These are phyloP conservation scores for Eremochloa ophiuroides DNA, from an alignment of 176 grass and related monocot genomes.

Conservation along the genomic window DNA sequence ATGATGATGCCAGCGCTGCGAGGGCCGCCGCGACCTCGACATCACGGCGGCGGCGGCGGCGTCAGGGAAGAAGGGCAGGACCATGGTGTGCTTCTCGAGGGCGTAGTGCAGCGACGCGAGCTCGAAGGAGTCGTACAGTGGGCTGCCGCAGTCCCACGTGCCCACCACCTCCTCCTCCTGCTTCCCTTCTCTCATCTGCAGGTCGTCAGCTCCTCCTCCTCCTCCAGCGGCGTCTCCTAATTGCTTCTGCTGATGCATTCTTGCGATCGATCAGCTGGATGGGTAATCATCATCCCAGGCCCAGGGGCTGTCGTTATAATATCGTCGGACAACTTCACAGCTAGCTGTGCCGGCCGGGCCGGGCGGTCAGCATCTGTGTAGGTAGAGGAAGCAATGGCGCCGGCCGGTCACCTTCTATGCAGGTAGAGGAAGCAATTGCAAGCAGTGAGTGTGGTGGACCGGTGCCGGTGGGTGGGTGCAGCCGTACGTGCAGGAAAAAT, in stretches of 20 bases:
- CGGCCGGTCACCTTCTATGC: not conserved
- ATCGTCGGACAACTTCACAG: not conserved
- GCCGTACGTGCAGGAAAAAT: too few species aligned
- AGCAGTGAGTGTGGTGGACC: not conserved
- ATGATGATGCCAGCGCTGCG: too few species aligned
- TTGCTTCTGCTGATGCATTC: not conserved
- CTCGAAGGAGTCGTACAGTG: conserved; percentile 71
- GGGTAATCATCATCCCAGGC: not conserved
- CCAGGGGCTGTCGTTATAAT: not conserved
- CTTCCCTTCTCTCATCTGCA: not conserved
- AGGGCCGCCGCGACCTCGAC: not conserved
- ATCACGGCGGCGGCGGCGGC: not conserved
- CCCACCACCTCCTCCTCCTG: not conserved
- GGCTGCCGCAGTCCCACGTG: conserved; percentile 67
- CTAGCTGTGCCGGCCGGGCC: too few species aligned
- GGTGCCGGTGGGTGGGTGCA: not conserved
- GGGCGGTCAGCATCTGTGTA: too few species aligned
- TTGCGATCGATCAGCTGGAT: not conserved
- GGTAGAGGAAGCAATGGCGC: not conserved
- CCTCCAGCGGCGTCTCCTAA: too few species aligned
- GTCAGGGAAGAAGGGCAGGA: conserved; percentile 22
- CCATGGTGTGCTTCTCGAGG: conserved; percentile 45
- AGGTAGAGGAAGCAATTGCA: not conserved
- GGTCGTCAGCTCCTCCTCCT: not conserved
- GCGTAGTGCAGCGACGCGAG: conserved; percentile 42